phyloP scores from a whole-genome alignment of 257 asterid genomes.

The Solanum pennellii region DNA sequence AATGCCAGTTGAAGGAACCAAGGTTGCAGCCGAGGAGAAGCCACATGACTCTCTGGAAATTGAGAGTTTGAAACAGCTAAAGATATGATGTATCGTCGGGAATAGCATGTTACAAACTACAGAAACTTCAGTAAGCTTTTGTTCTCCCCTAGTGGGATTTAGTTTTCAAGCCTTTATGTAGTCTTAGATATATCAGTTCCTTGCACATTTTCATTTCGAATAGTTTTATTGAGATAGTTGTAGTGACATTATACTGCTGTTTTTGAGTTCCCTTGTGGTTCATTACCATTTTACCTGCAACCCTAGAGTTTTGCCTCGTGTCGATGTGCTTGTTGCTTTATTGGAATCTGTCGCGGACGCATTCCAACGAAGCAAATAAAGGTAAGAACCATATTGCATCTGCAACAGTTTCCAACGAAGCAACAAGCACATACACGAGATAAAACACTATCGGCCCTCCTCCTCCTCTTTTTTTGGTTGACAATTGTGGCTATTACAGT shows the following conservation, averaged over 20 bases:
- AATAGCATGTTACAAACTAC: neutral
- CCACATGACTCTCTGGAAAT: neutral
- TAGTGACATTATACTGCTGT: neutral
- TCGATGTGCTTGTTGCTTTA: neutral
- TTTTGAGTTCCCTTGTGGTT: neutral
- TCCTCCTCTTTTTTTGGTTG: neutral
- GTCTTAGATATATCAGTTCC: neutral
- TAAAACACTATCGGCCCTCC: neutral
- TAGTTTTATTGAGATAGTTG: neutral
- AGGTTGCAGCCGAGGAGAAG: neutral
- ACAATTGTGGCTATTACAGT: neutral
- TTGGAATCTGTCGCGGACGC: neutral
- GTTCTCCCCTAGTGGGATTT: neutral
- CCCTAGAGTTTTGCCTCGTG: neutral
- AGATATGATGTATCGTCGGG: neutral
- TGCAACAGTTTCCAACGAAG: neutral
- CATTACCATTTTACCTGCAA: neutral
- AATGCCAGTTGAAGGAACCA: neutral
- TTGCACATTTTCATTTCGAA: neutral
- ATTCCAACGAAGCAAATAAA: neutral
- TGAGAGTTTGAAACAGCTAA: neutral
- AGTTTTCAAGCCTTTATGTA: neutral
- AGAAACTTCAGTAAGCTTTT: neutral
- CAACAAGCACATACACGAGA: neutral
- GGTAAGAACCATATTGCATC: neutral